Base-by-base conservation (phyloP, 495 filamentous ascomycete genomes). In the Penicillium robsamsonii region DNA sequence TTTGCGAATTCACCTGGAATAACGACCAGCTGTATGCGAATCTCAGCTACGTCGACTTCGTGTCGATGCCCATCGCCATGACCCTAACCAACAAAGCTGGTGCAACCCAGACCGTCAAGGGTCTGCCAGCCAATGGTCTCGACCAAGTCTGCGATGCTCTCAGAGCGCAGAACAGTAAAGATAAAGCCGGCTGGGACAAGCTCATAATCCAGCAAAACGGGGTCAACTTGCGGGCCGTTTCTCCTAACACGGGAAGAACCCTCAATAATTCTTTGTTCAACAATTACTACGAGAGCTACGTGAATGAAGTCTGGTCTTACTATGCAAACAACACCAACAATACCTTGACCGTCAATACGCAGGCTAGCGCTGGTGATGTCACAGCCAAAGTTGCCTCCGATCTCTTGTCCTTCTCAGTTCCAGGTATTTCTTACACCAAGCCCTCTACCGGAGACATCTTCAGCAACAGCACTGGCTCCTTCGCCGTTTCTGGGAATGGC, bases 1-100 rank as follows among this genome's bases (percentile, higher is more conserved):
- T 92, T 63, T 80, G 75, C 69, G 88, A 92, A 65, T 89, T 91
- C 67, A 92, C 88, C 3, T 87, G 80, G 71, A 88, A 89, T 67
- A 64, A 64, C 46, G 53, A 69, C 18, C 83, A 90, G 70, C 76
- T 91, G 4, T 92, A 87, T 64, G 87, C 81, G 47, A 92, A 92
- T 63, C 87, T 91, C 61, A 81, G 76, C 50, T 87, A 86, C 60
- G 88, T 92, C 38, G 88, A 92, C 71, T 91, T 91, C 62, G 81
- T 88, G 40, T 74, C 76, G 48, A 59, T 89, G 10, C 87, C 88
- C 10, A 81, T 90, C 49, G 79, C 84, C 7, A 72, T 92, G 38
- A 69, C 78, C 29, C 76, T 92, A 6, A 73, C 72, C 33, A 82
- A 80, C 60, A 72, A 76, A 3, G 68, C 75, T 9, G 81, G 81